Conservation (phyloP, 495 filamentous ascomycete genomes). For the Pyrenula massariospora region DNA sequence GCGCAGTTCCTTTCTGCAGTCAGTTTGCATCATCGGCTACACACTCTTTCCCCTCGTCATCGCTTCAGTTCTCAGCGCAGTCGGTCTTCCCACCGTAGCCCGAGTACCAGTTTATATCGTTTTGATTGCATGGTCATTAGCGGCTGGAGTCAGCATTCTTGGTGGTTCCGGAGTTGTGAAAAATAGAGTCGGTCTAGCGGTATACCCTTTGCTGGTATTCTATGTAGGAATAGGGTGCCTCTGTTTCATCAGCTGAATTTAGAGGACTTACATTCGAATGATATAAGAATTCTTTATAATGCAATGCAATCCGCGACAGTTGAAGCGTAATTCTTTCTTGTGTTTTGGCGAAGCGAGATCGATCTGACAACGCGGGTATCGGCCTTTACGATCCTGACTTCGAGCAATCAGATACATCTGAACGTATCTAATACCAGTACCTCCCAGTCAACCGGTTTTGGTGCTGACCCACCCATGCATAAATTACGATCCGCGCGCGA, state of each 20-base stretch:
- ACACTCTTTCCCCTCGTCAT: slow-evolving; percentile 97
- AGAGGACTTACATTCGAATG: neutral
- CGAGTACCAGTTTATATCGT: slow-evolving; percentile 84
- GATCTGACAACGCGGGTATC: too few relatives aligned
- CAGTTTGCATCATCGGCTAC: slow-evolving; percentile 94
- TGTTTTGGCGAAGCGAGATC: too few relatives aligned
- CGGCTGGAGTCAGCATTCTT: slow-evolving; percentile 89
- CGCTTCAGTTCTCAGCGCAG: slow-evolving; percentile 75
- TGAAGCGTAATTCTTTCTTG: slow-evolving; percentile 1
- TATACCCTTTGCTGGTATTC: slow-evolving; percentile 93
- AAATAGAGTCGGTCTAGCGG: slow-evolving; percentile 88
- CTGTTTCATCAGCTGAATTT: slow-evolving; percentile 82
- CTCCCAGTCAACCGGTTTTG: too few relatives aligned
- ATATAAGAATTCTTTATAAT: neutral
- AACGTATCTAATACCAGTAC: too few relatives aligned
- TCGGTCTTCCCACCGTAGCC: slow-evolving; percentile 62
- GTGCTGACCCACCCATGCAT: neutral
- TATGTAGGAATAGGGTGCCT: slow-evolving; percentile 87
- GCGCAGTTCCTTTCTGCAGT: slow-evolving; percentile 87
- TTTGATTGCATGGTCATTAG: slow-evolving; percentile 81
- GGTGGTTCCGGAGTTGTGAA: slow-evolving; percentile 89
- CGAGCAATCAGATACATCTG: too few relatives aligned
- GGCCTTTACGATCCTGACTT: too few relatives aligned
- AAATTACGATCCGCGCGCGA: neutral
- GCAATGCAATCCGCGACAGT: neutral